These are phyloP conservation scores for Rhododendron kiyosumense DNA, from an alignment of 148 eudicot genomes.

Conservation along the genomic window DNA sequence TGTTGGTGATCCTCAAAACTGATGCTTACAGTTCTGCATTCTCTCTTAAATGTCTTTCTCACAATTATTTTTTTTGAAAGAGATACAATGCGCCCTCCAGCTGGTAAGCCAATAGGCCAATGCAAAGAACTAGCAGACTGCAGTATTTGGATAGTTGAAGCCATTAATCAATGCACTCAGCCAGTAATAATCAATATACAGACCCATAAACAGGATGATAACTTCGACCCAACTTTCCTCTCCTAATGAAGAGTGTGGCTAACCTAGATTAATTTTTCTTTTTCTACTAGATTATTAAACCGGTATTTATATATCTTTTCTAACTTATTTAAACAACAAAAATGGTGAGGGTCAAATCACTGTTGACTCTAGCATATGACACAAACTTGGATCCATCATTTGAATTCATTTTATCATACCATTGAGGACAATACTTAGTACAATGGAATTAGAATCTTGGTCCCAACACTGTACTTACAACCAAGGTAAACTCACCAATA, in stretches of 20 bases:
- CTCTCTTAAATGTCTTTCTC: background rate
- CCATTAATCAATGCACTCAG: background rate
- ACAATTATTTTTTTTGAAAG: background rate
- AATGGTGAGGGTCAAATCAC: no score
- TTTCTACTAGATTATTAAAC: background rate
- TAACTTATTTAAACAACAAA: no score
- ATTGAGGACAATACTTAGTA: background rate
- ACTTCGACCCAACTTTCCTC: background rate
- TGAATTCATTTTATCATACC: no score
- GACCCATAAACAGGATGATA: background rate
- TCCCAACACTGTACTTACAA: background rate
- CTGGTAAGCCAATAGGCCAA: background rate
- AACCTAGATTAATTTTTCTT: background rate
- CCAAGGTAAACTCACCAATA: background rate
- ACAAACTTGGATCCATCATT: no score
- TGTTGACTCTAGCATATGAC: no score
- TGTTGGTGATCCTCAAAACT: background rate
- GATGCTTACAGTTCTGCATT: background rate
- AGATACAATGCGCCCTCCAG: background rate
- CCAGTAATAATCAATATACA: background rate
- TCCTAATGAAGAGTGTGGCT: background rate
- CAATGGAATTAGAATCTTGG: background rate
- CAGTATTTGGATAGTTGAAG: background rate
- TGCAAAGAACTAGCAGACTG: background rate
- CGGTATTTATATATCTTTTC: background rate